phyloP scores from a whole-genome alignment of 1,284 basidiomycete species.

The Austropuccinia psidii region DNA sequence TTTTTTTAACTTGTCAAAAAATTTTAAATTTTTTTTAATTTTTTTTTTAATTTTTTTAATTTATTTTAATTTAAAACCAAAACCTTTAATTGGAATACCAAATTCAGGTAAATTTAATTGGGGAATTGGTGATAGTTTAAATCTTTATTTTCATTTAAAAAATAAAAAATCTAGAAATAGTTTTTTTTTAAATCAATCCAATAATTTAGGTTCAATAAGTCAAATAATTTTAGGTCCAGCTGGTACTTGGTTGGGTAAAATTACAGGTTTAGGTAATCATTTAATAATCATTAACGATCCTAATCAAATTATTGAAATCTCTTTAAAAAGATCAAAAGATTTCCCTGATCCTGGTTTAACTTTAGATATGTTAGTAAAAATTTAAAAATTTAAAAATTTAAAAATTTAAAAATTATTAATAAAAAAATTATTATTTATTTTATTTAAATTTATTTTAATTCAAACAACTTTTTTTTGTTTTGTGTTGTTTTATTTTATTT shows the following conservation, averaged over 20 bases:
- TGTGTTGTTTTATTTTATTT: not conserved
- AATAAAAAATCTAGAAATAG: conserved; percentile 13
- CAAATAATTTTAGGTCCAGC: conserved; percentile 32
- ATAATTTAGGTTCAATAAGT: conserved; percentile 5
- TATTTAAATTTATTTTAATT: not conserved
- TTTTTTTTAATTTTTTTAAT: not conserved
- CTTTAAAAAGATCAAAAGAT: conserved; percentile 14
- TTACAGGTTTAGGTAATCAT: conserved; percentile 17
- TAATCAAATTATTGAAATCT: conserved; percentile 22
- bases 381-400: too few species aligned
- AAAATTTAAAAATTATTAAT: too few species aligned
- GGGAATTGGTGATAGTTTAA: conserved; percentile 14
- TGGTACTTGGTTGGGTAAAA: conserved; percentile 25
- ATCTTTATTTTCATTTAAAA: conserved; percentile 11
- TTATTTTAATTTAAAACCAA: conserved; percentile 18
- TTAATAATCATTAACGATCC: conserved; percentile 19
- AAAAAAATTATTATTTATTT: too few species aligned
- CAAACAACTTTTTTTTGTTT: not conserved
- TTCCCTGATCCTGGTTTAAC: conserved; percentile 32
- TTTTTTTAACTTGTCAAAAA: too few species aligned
- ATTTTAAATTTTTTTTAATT: too few species aligned
- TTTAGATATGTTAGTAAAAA: conserved; percentile 34
- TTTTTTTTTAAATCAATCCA: conserved; percentile 21
- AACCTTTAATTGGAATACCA: conserved; percentile 31
- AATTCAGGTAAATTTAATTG: conserved; percentile 24